phyloP scores from a whole-genome alignment of 345 rosid genomes.

The Arabidopsis thaliana region TAIR10.1 NC_003071.7:17892001-17892500 shows the following conservation, averaged over 20 bases:
- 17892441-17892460: slow-evolving; percentile 89
- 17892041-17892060: slow-evolving; percentile 1
- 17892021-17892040: not conserved
- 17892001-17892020: not conserved
- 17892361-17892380: slow-evolving; percentile 61
- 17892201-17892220: slow-evolving; percentile 23
- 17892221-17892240: slow-evolving; percentile 28
- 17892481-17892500: not conserved
- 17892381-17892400: slow-evolving; percentile 67
- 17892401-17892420: slow-evolving; percentile 90
- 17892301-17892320: not conserved
- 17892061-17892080: slow-evolving; percentile 11
- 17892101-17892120: not conserved
- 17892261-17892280: not conserved
- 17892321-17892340: slow-evolving; percentile 14
- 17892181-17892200: slow-evolving; percentile 27
- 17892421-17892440: slow-evolving; percentile 90
- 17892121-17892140: not conserved
- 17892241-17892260: slow-evolving; percentile 20
- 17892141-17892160: not conserved
- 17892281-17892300: slow-evolving; percentile 35
- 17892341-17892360: slow-evolving; percentile 43
- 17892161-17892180: slow-evolving; percentile 28
- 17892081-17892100: not conserved
- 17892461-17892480: slow-evolving; percentile 80